These are phyloP conservation scores for Biscogniauxia sp. DNA, from an alignment of 2,329 filamentous ascomycete species.

Conservation along the genomic window DNA sequence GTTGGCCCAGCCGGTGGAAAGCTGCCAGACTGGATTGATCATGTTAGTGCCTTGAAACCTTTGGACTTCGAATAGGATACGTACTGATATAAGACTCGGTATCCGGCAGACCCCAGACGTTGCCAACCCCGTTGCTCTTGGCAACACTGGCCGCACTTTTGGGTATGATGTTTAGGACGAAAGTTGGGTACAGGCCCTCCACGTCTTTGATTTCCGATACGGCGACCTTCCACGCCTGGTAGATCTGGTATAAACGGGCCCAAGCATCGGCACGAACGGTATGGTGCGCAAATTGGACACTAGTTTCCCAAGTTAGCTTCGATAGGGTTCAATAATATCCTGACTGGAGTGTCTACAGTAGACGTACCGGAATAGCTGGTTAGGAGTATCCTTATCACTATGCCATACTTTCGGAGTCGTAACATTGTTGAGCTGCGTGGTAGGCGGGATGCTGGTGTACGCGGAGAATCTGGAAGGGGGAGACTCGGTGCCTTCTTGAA, in stretches of 20 bases:
- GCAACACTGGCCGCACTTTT: constrained; percentile 29
- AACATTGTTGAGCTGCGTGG: constrained; percentile 26
- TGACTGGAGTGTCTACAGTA: not conserved
- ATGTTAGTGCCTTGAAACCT: not conserved
- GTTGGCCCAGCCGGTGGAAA: constrained; percentile 37
- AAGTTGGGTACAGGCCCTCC: constrained; percentile 36
- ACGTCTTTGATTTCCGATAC: constrained; percentile 35
- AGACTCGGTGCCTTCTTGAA: constrained; percentile 33
- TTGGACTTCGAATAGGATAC: constrained; percentile 5
- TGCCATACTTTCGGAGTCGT: constrained; percentile 29
- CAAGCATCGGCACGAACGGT: constrained; percentile 36
- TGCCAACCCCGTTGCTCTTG: constrained; percentile 37
- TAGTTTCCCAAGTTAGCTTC: constrained; percentile 9
- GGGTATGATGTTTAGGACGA: constrained; percentile 34
- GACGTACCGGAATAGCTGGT: constrained; percentile 36
- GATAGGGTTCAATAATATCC: not conserved
- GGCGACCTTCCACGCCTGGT: constrained; percentile 34
- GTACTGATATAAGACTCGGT: constrained; percentile 32
- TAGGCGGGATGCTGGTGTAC: constrained; percentile 31
- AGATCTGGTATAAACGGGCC: constrained; percentile 30
- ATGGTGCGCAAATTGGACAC: constrained; percentile 36
- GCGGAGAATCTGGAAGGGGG: constrained; percentile 34
- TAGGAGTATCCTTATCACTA: constrained; percentile 27
- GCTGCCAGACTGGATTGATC: constrained; percentile 34
- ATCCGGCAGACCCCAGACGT: constrained; percentile 36